Evolutionary conservation across 768 basidiomycete species (phyloP), one percentile per base, ranked within the genome.

Genomic region (Mycena metata): DNA sequence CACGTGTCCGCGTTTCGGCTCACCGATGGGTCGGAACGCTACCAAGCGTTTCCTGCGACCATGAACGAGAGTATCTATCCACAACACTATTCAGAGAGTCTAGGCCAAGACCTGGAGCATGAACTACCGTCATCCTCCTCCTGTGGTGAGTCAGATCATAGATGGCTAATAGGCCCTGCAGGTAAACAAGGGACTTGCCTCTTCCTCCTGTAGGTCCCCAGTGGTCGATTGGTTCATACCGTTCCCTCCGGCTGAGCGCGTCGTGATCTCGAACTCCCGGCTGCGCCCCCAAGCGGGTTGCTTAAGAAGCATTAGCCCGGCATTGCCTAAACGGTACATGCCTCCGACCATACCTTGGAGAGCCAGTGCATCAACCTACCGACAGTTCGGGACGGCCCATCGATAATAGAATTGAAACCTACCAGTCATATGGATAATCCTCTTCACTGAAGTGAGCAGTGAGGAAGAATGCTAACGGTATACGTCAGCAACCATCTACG

Each of bases 231-330:
- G 86, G 56, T 84, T 89, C 71, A 94, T 81, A 54, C 88, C 88
- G 67, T 85, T 88, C 46, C 91, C 88, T 58, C 87, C 85, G 19
- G 87, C 82, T 8, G 91, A 86, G 54, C 93, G 91, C 16, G 94
- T 95, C 16, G 93, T 95, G 70, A 95, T 95, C 78, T 95, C 94
- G 76, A 95, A 95, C 78, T 95, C 94, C 50, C 94, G 86, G 78
- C 93, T 94, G 52, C 91, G 88, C 9, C 92, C 92, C 93, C 94
- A 95, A 24, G 94, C 91, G 15, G 94, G 94, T 91, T 95, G 94
- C 94, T 95, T 49, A 39, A 60, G 59, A 60, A 69, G 61, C 43
- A 46, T 67, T 67, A 69, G 70, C 35, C 12, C 50, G 57, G 74
- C 19, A 73, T 67, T 59, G 60, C 61, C 36, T 39, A 66, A 50